Base-by-base conservation (phyloP, 306 rosid species). In the Nissolia schottii region DNA sequence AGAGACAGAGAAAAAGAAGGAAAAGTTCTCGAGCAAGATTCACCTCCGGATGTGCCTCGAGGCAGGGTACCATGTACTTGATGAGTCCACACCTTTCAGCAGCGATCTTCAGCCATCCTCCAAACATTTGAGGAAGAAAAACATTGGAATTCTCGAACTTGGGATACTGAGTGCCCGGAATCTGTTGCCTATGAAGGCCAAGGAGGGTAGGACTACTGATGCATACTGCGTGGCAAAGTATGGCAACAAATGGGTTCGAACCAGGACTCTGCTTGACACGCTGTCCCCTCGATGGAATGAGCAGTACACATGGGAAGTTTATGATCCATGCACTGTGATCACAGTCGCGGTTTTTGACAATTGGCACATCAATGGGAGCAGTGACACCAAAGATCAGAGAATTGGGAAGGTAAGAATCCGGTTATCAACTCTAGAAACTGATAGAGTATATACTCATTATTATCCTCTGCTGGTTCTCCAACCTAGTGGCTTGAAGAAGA, bases 191-290 rank as follows among this genome's bases (percentile, higher is more conserved):
- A 81, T 91, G 97, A 95, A 95, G 92, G 86, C 68, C 25, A 87
- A 50, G 37, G 96, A 91, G 10, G 95, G 96, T 3, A 70, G 84
- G 77, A 77, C 82, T 4, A 88, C 96, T 1, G 97, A 91, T 79
- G 96, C 97, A 7, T 95, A 95, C 41, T 95, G 99, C 23, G 96
- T 95, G 54, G 99, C 90, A 0, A 95, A 92, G 87, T 95, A 95
- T 40, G 99, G 97, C 40, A 95, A 80, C 88, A 95, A 95, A 74
- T 95, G 99, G 99, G 81, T 89, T 50, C 83, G 99, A 71, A 91
- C 96, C 2, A 77, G 99, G 76, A 95, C 99, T 9, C 83, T 91
- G 27, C 92, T 95, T 0, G 81, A 91, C 68, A 91, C 93, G 0
- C 73, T 91, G 29, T 18, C 81, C 14, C 99, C 99, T 68, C 81